Evolutionary conservation across 2,329 filamentous ascomycete species (phyloP), one percentile per base, ranked within the genome.

Genomic region (Bipolaris cookei): DNA sequence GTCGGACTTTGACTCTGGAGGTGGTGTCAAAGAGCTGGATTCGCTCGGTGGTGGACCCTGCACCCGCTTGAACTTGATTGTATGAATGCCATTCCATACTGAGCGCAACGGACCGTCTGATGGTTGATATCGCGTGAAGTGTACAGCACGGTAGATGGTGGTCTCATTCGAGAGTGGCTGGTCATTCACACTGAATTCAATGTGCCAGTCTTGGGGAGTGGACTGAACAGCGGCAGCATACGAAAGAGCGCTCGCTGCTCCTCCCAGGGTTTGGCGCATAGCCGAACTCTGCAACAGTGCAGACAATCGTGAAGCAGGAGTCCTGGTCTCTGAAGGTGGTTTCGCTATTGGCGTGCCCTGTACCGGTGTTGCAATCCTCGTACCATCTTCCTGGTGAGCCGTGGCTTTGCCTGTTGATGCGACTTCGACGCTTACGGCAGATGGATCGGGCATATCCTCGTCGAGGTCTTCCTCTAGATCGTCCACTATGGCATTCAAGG

Each of bases 71-170:
- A 97, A 98, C 68, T 93, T 96, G 79, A 99, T 91, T 0, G 92
- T 88, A 73, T 99, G 94, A 16, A 95, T 87, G 1, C 88, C 87
- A 38, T 91, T 93, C 94, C 94, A 99, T 11, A 98, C 88, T 61
- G 89, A 94, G 43, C 92, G 86, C 56, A 84, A 86, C 8, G 86
- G 79, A 10, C 88, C 82, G 54, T 96, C 91, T 18, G 90, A 85
- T 10, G 83, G 73, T 46, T 84, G 79, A 13, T 81, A 77, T 57
- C 85, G 82, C 79, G 83, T 86, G 71, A 87, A 90, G 70, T 97
- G 91, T 7, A 98, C 91, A 30, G 95, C 95, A 45, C 94, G 89
- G 71, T 98, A 99, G 54, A 99, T 94, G 0, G 95, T 99, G 0
- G 91, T 97, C 68, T 98, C 93, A 65, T 93, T 95, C 0, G 90